Evolutionary conservation across 225 moss, liverwort and hornwort species (phyloP).

Genomic region (Polytrichum formosum): DNA sequence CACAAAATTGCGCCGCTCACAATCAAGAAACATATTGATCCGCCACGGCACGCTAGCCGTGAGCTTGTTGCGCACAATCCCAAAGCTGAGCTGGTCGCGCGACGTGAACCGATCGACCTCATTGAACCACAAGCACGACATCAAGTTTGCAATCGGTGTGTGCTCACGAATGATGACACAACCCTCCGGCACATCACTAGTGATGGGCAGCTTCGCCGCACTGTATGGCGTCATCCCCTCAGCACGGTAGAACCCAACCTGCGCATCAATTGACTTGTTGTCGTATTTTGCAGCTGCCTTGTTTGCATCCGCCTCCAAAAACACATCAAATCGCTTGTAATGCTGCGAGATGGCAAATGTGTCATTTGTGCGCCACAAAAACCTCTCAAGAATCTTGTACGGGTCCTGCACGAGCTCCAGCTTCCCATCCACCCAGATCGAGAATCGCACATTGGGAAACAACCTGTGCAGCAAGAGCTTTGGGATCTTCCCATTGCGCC

Average conservation of each 20-base stretch:
- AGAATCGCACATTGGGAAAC: constrained; percentile 80
- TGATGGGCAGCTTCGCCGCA: constrained; percentile 68
- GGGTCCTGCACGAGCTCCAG: constrained; percentile 88
- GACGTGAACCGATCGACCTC: constrained; percentile 98
- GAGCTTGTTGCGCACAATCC: constrained; percentile 80
- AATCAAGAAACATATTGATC: constrained; percentile 89
- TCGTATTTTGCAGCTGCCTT: constrained; percentile 90
- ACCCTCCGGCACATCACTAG: constrained; percentile 98
- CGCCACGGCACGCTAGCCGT: constrained; percentile 62
- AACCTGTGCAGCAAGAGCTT: constrained; percentile 87
- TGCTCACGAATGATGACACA: constrained; percentile 98
- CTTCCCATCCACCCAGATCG: constrained; percentile 95
- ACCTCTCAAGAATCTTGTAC: constrained; percentile 80
- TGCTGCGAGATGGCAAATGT: constrained; percentile 91
- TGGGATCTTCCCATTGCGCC: constrained; percentile 96
- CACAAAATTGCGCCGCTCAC: constrained; percentile 96
- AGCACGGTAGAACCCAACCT: constrained; percentile 64
- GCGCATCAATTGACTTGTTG: constrained; percentile 76
- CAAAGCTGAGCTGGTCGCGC: constrained; percentile 94
- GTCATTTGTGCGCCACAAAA: constrained; percentile 90
- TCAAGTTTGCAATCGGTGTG: constrained; percentile 80
- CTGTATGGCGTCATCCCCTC: constrained; percentile 79
- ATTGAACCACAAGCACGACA: constrained; percentile 97
- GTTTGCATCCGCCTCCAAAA: constrained; percentile 88
- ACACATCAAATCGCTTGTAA: constrained; percentile 87